A percentile compares a stretch with the other conserved stretches of the same genome.
phyloP scores from a whole-genome alignment of 169 alveolate species.

The Fabrea salina region DNA sequence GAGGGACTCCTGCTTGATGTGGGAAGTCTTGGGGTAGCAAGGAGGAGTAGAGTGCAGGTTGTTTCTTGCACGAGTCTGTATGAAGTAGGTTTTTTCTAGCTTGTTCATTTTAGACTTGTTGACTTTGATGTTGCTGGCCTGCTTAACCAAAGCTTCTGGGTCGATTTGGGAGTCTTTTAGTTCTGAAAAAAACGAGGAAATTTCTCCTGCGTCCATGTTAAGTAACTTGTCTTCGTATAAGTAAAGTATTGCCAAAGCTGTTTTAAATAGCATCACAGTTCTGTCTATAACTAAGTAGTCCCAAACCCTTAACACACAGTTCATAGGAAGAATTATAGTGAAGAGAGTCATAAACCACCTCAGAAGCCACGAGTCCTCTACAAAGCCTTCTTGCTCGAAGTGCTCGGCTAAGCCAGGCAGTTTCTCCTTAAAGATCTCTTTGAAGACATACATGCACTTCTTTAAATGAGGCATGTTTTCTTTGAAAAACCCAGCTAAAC shows the following conservation, averaged over 20 bases:
- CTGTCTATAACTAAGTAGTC: conserved; percentile 14
- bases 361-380: conserved; percentile 12
- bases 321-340: neutral
- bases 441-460: neutral
- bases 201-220: neutral
- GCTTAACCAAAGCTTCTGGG: neutral
- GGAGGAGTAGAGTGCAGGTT: neutral
- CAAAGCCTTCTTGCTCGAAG: conserved; percentile 5
- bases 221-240: conserved; percentile 1
- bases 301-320: neutral
- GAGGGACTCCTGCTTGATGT: neutral
- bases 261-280: neutral
- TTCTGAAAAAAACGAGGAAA: neutral
- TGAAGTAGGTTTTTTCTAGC: neutral
- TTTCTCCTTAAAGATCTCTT: conserved; percentile 6
- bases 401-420: neutral
- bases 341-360: conserved; percentile 10
- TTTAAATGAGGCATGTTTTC: conserved; percentile 17
- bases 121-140: neutral
- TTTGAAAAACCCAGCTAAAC: neutral
- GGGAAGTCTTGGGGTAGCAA: neutral
- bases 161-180: neutral
- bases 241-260: neutral
- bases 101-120: neutral
- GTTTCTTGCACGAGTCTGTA: neutral